These are phyloP conservation scores for Candida xyloterini DNA, from an alignment of 805 yeast genomes.

Conservation along the genomic window DNA sequence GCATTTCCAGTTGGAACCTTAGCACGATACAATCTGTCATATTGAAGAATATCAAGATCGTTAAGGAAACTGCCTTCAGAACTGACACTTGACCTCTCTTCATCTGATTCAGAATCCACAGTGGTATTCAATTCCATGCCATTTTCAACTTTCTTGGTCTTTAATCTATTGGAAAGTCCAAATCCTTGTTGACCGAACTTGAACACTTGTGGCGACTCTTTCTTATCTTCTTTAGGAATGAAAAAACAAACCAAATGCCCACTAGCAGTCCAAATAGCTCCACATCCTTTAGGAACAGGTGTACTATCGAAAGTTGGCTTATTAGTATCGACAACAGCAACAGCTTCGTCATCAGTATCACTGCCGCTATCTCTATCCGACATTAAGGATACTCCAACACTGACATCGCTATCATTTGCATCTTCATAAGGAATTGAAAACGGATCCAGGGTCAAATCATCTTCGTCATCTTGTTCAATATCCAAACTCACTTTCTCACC, in stretches of 20 bases:
- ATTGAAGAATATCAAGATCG: slow-evolving; percentile 64
- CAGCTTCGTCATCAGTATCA: slow-evolving; percentile 26
- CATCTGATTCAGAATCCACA: slow-evolving; percentile 20
- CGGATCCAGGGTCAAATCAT: slow-evolving; percentile 29
- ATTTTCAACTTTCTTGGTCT: slow-evolving; percentile 26
- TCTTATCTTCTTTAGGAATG: slow-evolving; percentile 49
- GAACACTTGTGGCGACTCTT: slow-evolving; percentile 39
- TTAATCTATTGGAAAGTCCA: slow-evolving; percentile 34
- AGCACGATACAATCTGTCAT: slow-evolving; percentile 50
- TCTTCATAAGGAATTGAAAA: slow-evolving; percentile 29
- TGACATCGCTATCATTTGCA: slow-evolving; percentile 24
- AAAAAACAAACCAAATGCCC: slow-evolving; percentile 85
- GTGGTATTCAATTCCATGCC: slow-evolving; percentile 21
- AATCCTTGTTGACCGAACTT: slow-evolving; percentile 56
- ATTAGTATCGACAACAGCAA: slow-evolving; percentile 7
- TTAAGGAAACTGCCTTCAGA: slow-evolving; percentile 62
- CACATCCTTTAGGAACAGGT: slow-evolving; percentile 91
- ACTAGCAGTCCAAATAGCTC: slow-evolving; percentile 79
- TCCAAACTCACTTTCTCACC: slow-evolving; percentile 70
- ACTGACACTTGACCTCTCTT: slow-evolving; percentile 28
- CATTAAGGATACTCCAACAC: slow-evolving; percentile 20
- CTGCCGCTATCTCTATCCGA: slow-evolving; percentile 17
- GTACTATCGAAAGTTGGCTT: slow-evolving; percentile 63
- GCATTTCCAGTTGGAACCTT: slow-evolving; percentile 46
- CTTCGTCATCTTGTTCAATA: slow-evolving; percentile 29